phyloP scores from a whole-genome alignment of 257 asterid genomes.

The Nicotiana undulata region DNA sequence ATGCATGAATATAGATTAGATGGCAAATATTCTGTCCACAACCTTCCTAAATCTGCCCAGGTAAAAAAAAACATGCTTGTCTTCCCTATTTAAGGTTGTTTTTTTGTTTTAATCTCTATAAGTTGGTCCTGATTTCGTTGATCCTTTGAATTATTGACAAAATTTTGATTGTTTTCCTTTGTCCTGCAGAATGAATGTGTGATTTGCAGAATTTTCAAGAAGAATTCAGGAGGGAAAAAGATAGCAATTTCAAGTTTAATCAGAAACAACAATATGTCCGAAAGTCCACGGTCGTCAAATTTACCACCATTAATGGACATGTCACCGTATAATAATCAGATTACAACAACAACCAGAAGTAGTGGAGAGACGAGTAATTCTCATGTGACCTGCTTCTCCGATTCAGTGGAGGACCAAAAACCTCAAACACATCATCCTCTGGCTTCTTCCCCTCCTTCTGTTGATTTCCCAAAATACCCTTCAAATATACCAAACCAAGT shows the following conservation, averaged over 20 bases:
- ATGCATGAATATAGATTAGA: slow-evolving; percentile 75
- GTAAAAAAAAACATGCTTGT: slow-evolving; percentile 14
- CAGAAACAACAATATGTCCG: background rate
- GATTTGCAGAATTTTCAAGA: slow-evolving; percentile 57
- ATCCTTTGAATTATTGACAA: background rate
- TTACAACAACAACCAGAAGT: slow-evolving; percentile 4
- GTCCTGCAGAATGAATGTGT: slow-evolving; percentile 66
- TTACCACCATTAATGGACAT: slow-evolving; percentile 45
- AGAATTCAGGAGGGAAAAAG: slow-evolving; percentile 47
- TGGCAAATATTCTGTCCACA: slow-evolving; percentile 32
- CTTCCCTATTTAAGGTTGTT: background rate
- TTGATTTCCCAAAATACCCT: slow-evolving; percentile 16
- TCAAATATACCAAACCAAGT: slow-evolving; percentile 7
- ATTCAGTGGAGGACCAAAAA: slow-evolving; percentile 24
- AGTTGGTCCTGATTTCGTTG: background rate
- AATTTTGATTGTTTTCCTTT: background rate
- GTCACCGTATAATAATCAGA: slow-evolving; percentile 29
- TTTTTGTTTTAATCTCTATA: background rate
- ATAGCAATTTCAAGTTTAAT: slow-evolving; percentile 35
- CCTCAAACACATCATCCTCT: slow-evolving; percentile 15
- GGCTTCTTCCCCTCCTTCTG: slow-evolving; percentile 22
- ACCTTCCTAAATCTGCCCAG: slow-evolving; percentile 36
- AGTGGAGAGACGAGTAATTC: slow-evolving; percentile 19
- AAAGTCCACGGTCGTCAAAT: slow-evolving; percentile 13
- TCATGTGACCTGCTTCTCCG: slow-evolving; percentile 59